These are phyloP conservation scores for Bipolaris oryzae DNA, from an alignment of 2,329 filamentous ascomycete genomes.

Conservation along the genomic window DNA sequence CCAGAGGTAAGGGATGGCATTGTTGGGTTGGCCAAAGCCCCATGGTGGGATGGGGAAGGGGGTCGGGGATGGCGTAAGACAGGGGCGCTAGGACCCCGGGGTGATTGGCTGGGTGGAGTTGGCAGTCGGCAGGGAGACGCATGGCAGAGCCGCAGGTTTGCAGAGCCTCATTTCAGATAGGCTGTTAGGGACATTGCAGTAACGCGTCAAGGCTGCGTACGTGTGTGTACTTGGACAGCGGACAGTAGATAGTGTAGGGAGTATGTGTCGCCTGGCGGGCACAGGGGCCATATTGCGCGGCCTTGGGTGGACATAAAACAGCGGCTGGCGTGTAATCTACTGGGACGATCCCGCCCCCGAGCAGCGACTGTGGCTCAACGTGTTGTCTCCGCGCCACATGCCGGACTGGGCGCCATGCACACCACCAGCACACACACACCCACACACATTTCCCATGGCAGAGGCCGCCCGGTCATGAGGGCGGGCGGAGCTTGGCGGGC, in stretches of 20 bases:
- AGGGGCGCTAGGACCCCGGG: background rate
- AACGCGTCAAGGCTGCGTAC: background rate
- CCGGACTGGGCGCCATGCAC: background rate
- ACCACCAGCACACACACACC: background rate
- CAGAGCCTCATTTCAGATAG: conserved; percentile 6
- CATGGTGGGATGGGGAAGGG: background rate
- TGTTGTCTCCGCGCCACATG: background rate
- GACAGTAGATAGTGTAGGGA: no score
- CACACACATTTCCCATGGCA: background rate
- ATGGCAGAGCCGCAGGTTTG: background rate
- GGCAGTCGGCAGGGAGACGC: background rate
- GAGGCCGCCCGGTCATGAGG: no score
- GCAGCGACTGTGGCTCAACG: conserved; percentile 2
- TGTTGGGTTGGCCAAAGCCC: background rate
- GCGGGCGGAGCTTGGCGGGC: no score
- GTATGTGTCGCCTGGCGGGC: background rate
- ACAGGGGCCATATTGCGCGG: conserved; percentile 10
- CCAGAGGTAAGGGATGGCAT: background rate
- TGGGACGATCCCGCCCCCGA: conserved; percentile 8
- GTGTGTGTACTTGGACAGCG: no score
- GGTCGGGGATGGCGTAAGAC: background rate
- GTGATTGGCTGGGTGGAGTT: background rate
- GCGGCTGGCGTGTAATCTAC: conserved; percentile 10
- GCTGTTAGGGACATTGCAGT: background rate
- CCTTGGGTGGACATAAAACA: conserved; percentile 10